Percentiles rank a stretch among this genome's conserved stretches.
These are phyloP conservation scores for Gonapodya prolifera DNA, from an alignment of 192 early-diverging fungal species.

Conservation along the genomic window DNA sequence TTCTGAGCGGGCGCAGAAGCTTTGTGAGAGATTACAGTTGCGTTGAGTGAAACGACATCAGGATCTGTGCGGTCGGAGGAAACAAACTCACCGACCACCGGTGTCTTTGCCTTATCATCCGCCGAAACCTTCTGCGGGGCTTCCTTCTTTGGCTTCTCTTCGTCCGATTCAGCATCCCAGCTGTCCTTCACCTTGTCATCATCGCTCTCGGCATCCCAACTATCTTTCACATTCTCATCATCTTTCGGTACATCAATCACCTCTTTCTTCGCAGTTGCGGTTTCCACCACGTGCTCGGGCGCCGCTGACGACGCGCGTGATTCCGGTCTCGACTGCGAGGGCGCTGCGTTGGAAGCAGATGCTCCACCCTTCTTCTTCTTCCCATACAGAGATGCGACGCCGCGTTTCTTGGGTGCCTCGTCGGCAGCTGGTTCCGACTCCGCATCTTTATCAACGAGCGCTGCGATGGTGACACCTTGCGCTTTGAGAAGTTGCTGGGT, in stretches of 20 bases:
- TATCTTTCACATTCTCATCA: constrained; percentile 20
- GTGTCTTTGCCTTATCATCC: constrained; percentile 9
- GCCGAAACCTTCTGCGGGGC: constrained; percentile 7
- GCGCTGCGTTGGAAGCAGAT: constrained; percentile 18
- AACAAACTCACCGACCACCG: too few species aligned
- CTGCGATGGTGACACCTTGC: constrained; percentile 5
- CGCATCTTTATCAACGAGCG: constrained; percentile 5
- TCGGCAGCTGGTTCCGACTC: constrained; percentile 17
- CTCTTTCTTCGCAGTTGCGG: constrained; percentile 13
- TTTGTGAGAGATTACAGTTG: too few species aligned
- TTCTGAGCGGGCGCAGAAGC: too few species aligned
- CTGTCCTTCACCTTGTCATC: constrained; percentile 52
- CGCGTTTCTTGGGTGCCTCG: constrained; percentile 44
- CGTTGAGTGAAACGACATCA: too few species aligned
- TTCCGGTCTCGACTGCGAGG: neutral
- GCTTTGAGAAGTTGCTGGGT: constrained; percentile 7
- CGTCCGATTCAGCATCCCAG: constrained; percentile 38
- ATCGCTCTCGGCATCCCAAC: constrained; percentile 27
- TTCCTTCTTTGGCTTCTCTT: constrained; percentile 13
- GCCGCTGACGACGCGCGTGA: constrained; percentile 14
- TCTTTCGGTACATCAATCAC: constrained; percentile 15
- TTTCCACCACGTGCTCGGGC: too few species aligned
- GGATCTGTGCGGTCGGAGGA: too few species aligned
- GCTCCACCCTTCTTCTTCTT: constrained; percentile 58
- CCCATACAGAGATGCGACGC: constrained; percentile 38